Base-by-base conservation (phyloP, 306 rosid species). In the Vachellia collinsii region DNA sequence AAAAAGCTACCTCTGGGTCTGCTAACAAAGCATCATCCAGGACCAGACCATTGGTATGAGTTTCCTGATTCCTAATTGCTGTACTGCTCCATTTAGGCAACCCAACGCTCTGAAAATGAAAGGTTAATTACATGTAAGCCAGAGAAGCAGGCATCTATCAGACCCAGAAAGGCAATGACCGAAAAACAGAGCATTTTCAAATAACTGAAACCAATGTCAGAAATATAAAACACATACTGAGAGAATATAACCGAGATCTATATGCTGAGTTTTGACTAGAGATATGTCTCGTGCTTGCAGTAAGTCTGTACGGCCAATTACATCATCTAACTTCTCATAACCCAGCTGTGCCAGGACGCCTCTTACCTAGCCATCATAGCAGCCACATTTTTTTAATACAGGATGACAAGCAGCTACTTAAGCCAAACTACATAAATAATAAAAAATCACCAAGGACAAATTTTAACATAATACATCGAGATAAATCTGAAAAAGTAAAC, bases 321-420 rank as follows among this genome's bases (percentile, higher is more conserved):
- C 82, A 83, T 95, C 98, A 75, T 95, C 99, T 78, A 95, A 87
- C 85, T 90, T 95, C 88, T 95, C 94, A 82, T 90, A 95, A 72
- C 99, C 99, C 84, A 95, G 87, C 81, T 91, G 99, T 47, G 98
- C 98, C 90, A 95, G 79, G 79, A 87, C 85, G 82, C 99, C 99
- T 89, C 99, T 91, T 80, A 95, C 96, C 99, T 95, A 88, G 82
- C 76, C 77, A 83, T 72, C 68, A 47, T 44, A 70, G 59, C 25
- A 51, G 67, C 70, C 58, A 37, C 20, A 70, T 50, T 75, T 54
- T 46, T 5, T 84, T 58, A 70, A 79, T 58, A 13, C n/a, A 76
- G 43, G 75, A 78, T 56, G 76, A 54, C 59, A 59, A 81, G 79
- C 81, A 56, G 78, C 76, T 43, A 50, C 73, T 56, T 69, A 13